Conservation (phyloP, 176 grass and related monocot genomes). For the Themeda triandra region DNA sequence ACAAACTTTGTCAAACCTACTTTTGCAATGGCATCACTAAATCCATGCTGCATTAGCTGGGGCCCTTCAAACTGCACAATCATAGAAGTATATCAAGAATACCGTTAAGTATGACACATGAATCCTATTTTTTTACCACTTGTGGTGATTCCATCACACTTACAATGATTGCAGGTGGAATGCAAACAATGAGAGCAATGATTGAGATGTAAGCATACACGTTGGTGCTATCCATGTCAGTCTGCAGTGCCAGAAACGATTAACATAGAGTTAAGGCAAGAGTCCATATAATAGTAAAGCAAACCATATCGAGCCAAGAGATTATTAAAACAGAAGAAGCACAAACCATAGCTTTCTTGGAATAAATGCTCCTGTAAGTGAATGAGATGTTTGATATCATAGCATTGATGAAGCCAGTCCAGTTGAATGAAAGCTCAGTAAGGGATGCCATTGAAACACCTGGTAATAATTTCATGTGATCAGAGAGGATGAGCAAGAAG, state of each 20-base stretch:
- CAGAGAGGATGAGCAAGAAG: constrained; percentile 31
- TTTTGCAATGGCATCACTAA: constrained; percentile 84
- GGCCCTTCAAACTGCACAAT: constrained; percentile 84
- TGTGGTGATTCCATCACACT: constrained; percentile 31
- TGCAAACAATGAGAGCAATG: constrained; percentile 93
- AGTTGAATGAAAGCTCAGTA: constrained; percentile 97
- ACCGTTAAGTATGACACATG: background rate
- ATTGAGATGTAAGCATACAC: constrained; percentile 97
- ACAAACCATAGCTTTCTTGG: constrained; percentile 98
- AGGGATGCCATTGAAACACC: constrained; percentile 98
- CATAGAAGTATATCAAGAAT: background rate
- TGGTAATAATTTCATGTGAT: constrained; percentile 48
- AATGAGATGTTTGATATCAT: constrained; percentile 99
- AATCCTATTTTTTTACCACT: background rate
- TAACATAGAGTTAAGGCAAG: background rate
- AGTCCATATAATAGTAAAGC: background rate
- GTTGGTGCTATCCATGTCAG: constrained; percentile 99
- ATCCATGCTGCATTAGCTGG: constrained; percentile 72
- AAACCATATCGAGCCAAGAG: constrained; percentile 10
- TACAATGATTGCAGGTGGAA: constrained; percentile 89
- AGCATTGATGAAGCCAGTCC: constrained; percentile 93
- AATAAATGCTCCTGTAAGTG: constrained; percentile 99
- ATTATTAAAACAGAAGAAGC: constrained; percentile 1
- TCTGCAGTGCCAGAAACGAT: constrained; percentile 53
- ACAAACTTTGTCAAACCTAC: constrained; percentile 75